Evolutionary conservation across 1,139 yeast genomes (phyloP).

Genomic region (Trichomonascaceae sp.): DNA sequence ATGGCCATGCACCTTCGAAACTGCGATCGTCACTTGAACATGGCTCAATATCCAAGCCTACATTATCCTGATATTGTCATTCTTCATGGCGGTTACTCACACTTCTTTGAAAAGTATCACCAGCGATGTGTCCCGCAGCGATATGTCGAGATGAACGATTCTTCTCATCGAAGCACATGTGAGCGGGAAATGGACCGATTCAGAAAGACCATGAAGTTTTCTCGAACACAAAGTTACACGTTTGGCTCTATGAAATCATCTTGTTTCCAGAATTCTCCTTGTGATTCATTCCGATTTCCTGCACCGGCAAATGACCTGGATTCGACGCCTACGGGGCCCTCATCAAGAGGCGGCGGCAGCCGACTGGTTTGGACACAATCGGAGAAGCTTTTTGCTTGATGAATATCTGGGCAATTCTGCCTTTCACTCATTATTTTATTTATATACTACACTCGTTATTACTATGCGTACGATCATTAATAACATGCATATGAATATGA

Average conservation of each 20-base stretch:
- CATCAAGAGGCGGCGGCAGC: neutral
- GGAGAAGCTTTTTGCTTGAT: slow-evolving; percentile 7
- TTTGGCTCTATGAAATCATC: slow-evolving; percentile 12
- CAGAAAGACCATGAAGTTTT: slow-evolving; percentile 35
- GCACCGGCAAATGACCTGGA: slow-evolving; percentile 13
- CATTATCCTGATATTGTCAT: slow-evolving; percentile 84
- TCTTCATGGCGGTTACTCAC: slow-evolving; percentile 85
- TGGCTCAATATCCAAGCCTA: slow-evolving; percentile 69
- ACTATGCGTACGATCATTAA: neutral
- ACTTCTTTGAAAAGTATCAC: slow-evolving; percentile 55
- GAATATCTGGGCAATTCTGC: neutral
- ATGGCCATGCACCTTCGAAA: slow-evolving; percentile 84
- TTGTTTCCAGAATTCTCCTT: slow-evolving; percentile 1
- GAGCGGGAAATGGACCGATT: slow-evolving; percentile 68
- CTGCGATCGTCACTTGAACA: slow-evolving; percentile 70
- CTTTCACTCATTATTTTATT: neutral
- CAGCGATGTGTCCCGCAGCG: slow-evolving; percentile 63
- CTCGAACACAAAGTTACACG: slow-evolving; percentile 22
- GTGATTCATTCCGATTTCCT: slow-evolving; percentile 16
- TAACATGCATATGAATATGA: neutral
- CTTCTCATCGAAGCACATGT: slow-evolving; percentile 56
- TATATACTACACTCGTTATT: neutral
- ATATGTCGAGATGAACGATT: slow-evolving; percentile 84
- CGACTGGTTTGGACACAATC: slow-evolving; percentile 13
- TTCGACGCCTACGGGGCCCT: slow-evolving; percentile 16